phyloP scores from a whole-genome alignment of 2,329 filamentous ascomycete genomes.

The Pseudovirgaria hyperparasitica region DNA sequence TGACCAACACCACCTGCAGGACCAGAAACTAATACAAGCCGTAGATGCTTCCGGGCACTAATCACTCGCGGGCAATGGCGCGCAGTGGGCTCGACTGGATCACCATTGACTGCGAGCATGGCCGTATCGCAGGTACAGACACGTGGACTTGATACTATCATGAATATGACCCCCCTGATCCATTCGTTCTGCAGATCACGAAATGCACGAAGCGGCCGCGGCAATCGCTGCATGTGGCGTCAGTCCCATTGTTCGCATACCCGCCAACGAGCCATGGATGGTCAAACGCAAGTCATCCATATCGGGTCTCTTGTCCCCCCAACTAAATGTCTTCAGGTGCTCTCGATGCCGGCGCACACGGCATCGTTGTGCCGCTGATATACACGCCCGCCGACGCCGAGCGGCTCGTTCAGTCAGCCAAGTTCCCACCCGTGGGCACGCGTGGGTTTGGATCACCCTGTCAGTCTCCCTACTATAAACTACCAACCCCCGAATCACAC shows the following conservation, averaged over 20 bases:
- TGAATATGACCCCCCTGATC: background rate
- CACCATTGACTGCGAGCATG: conserved; percentile 42
- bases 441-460: conserved; percentile 45
- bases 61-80: conserved; percentile 40
- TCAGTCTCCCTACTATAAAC: too few species aligned
- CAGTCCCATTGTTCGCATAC: conserved; percentile 34
- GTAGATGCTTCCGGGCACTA: conserved; percentile 40
- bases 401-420: conserved; percentile 38
- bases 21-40: background rate
- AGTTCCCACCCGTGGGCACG: conserved; percentile 43
- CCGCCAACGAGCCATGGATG: conserved; percentile 48
- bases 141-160: conserved; percentile 1
- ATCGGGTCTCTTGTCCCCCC: background rate
- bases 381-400: conserved; percentile 40
- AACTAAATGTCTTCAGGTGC: conserved; percentile 25
- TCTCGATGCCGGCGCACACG: conserved; percentile 47
- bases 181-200: conserved; percentile 25
- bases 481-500: too few species aligned
- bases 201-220: conserved; percentile 44
- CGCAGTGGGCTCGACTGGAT: conserved; percentile 42
- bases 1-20: background rate
- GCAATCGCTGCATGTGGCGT: conserved; percentile 32
- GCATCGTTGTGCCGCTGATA: conserved; percentile 42
- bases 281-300: conserved; percentile 36
- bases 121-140: conserved; percentile 38